Evolutionary conservation across 1,284 basidiomycete genomes (phyloP), one percentile per base, ranked within the genome.

Genomic region (Trichosporon sp.): DNA sequence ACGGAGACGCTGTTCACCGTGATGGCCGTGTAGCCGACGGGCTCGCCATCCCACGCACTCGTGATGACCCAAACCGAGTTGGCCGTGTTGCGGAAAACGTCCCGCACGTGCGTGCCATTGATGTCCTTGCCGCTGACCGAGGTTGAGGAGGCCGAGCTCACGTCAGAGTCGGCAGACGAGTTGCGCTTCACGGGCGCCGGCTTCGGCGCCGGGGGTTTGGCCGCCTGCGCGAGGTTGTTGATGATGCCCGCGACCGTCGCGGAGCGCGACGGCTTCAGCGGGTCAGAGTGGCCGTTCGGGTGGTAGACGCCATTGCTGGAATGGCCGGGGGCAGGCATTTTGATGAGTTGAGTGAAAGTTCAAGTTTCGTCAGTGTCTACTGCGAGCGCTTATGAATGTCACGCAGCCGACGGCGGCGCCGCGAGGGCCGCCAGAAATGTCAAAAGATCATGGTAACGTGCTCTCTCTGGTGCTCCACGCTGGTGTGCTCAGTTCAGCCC

Each of bases 1-100:
- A 70, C 67, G 1, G 67, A 70, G 0, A 73, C 71, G 35, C 64
- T 68, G 71, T 73, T 73, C 67, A 73, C 65, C n/a, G 69, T 70
- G 67, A 70, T 73, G 7, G 71, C 71, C 0, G 71, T 73, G 37
- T 70, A 73, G n/a, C 71, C 71, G 16, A 70, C 71, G 8, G 71
- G 71, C 43, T 43, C 7, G 65, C 63, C 67, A 2, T 66, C 71
- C 26, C 46, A 64, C 8, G 71, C 54, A 14, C 69, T 46, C 16
- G 71, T 73, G 38, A 73, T 66, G 16, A 73, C 67, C 71, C 71
- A 73, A 7, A 73, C 71, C 5, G 51, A 63, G 56, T 65, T 73
- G 3, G 71, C 71, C 0, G 69, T 65, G 51, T 40, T 65, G 19
- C 71, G 71, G 69, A 73, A 73, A 2, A 67, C 65, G 7, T 63